Conservation (phyloP, 1,284 basidiomycete genomes). For the Sanghuangporus sanghuang region DNA sequence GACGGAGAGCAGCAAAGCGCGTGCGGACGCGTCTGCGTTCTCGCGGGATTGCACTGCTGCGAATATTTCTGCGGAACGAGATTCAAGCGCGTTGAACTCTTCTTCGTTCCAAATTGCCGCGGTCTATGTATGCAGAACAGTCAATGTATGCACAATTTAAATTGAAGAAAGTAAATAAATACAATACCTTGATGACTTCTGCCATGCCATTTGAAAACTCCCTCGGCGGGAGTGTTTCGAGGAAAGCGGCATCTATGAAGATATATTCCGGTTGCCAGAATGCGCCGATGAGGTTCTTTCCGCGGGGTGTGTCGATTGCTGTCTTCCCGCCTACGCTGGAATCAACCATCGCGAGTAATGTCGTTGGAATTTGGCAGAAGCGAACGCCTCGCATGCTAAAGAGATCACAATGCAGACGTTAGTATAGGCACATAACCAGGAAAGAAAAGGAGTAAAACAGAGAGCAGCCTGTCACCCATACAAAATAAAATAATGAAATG, state of each 20-base stretch:
- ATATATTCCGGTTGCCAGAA: constrained; percentile 99
- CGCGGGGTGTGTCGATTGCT: constrained; percentile 93
- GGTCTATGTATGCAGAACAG: constrained; percentile 48
- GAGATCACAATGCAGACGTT: background rate
- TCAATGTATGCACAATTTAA: constrained; percentile 1
- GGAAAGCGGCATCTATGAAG: constrained; percentile 96
- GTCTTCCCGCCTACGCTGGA: constrained; percentile 98
- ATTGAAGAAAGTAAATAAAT: background rate
- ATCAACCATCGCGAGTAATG: constrained; percentile 97
- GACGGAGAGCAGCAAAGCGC: constrained; percentile 72
- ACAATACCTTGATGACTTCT: constrained; percentile 87
- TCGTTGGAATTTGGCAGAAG: constrained; percentile 96
- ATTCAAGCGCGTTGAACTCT: constrained; percentile 84
- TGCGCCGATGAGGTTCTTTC: constrained; percentile 97
- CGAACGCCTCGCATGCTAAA: constrained; percentile 82
- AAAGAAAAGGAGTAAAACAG: background rate
- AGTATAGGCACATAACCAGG: background rate
- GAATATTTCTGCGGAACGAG: constrained; percentile 77
- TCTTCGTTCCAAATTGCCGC: constrained; percentile 93
- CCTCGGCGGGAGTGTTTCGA: constrained; percentile 87
- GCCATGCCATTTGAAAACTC: constrained; percentile 99
- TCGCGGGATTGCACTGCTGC: constrained; percentile 78
- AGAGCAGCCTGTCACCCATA: background rate
- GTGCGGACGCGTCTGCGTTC: constrained; percentile 56
- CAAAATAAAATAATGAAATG: background rate